These are phyloP conservation scores for Penicillium sp. DNA, from an alignment of 2,329 filamentous ascomycete genomes.

Conservation along the genomic window DNA sequence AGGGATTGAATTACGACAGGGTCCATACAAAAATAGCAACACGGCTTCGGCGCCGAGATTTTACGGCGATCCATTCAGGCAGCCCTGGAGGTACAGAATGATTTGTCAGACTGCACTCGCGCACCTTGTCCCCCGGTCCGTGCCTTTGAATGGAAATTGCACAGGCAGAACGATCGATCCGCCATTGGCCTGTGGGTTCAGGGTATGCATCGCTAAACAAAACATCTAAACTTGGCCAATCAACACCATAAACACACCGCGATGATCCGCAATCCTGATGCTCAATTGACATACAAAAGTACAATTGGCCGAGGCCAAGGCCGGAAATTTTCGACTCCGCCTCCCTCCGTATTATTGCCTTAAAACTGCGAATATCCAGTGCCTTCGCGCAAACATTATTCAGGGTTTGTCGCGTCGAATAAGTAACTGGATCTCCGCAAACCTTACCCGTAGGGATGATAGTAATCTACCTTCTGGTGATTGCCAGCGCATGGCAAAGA, in stretches of 20 bases:
- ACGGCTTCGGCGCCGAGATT: not conserved
- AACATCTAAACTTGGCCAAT: not conserved
- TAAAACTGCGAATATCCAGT: not conserved
- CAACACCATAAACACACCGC: not conserved
- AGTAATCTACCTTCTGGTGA: not conserved
- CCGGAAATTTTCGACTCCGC: slow-evolving; percentile 1
- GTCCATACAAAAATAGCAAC: slow-evolving; percentile 3
- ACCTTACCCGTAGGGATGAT: slow-evolving; percentile 1
- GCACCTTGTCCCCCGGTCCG: not conserved
- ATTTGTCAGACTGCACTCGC: not conserved
- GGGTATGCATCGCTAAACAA: not conserved
- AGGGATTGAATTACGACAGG: not conserved
- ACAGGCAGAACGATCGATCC: not conserved
- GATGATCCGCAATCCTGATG: not conserved
- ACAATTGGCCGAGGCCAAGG: not conserved
- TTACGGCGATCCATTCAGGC: not conserved
- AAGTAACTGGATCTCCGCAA: not conserved
- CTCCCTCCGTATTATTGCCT: not conserved
- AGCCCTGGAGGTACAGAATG: too few relatives aligned
- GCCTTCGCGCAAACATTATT: not conserved
- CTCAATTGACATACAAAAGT: not conserved
- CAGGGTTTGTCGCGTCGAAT: not conserved
- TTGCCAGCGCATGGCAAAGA: slow-evolving; percentile 9
- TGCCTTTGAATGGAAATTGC: not conserved
- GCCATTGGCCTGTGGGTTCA: not conserved